These are phyloP conservation scores for Termitomyces bulborhizus DNA, from an alignment of 768 basidiomycete species.

Conservation along the genomic window DNA sequence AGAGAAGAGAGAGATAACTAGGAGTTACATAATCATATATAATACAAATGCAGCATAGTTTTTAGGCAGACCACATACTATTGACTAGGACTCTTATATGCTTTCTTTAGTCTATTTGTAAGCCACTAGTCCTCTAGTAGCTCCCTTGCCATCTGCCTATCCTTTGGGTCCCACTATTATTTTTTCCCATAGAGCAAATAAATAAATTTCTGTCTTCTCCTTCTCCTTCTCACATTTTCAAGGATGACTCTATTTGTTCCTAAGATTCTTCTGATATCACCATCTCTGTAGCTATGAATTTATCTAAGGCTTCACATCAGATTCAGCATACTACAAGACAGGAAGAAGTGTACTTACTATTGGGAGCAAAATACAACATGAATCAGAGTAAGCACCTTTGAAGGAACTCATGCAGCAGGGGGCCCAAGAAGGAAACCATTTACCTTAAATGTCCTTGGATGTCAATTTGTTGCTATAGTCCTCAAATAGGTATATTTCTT, in stretches of 20 bases:
- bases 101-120: not conserved
- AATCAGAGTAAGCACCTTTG: not conserved
- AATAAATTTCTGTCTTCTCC: not conserved
- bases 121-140: not conserved
- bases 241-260: not conserved
- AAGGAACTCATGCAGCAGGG: slow-evolving; percentile 1
- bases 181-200: not conserved
- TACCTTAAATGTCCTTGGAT: not conserved
- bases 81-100: too few species aligned
- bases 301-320: not conserved
- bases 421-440: not conserved
- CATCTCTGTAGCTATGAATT: not conserved
- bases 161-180: not conserved
- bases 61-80: too few species aligned
- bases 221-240: not conserved
- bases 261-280: not conserved
- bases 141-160: not conserved
- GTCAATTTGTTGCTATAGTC: not conserved
- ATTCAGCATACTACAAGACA: too few species aligned
- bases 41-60: too few species aligned
- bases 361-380: not conserved
- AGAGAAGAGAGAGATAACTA: too few species aligned
- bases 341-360: not conserved
- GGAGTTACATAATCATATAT: too few species aligned
- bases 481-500: not conserved